Conservation (phyloP, 805 yeast species). For the Teunomyces barrocoloradensis region DNA sequence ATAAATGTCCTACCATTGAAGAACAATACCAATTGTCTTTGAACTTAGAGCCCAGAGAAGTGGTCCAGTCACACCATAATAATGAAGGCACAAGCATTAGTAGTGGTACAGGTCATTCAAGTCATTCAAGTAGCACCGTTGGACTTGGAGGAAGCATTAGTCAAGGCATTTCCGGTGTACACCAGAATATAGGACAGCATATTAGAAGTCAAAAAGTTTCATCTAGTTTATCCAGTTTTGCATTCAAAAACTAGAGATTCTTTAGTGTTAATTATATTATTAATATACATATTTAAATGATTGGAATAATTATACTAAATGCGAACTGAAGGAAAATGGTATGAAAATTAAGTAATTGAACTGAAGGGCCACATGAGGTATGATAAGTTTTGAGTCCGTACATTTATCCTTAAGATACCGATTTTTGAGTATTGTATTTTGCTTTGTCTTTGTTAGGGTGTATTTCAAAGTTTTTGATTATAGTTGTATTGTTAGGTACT, state of each 20-base stretch:
- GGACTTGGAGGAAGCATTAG: not conserved
- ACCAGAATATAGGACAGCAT: conserved; percentile 9
- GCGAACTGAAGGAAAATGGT: conserved; percentile 1
- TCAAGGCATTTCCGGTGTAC: conserved; percentile 1
- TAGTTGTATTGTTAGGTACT: conserved; percentile 7
- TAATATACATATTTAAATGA: not conserved
- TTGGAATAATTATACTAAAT: not conserved
- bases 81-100: not conserved
- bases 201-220: conserved; percentile 8
- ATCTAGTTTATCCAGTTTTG: conserved; percentile 10
- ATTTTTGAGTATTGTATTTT: not conserved
- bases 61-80: conserved; percentile 7
- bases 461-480: conserved; percentile 3
- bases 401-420: not conserved
- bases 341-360: not conserved
- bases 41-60: conserved; percentile 70
- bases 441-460: conserved; percentile 1
- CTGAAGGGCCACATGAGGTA: not conserved
- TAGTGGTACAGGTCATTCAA: not conserved
- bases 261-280: not conserved
- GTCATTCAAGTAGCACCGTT: not conserved
- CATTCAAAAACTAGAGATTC: conserved; percentile 8
- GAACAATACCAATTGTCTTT: conserved; percentile 76
- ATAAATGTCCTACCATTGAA: conserved; percentile 68
- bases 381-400: not conserved